Conservation (phyloP, 2,329 filamentous ascomycete genomes). For the Epichloe hybrida region DNA sequence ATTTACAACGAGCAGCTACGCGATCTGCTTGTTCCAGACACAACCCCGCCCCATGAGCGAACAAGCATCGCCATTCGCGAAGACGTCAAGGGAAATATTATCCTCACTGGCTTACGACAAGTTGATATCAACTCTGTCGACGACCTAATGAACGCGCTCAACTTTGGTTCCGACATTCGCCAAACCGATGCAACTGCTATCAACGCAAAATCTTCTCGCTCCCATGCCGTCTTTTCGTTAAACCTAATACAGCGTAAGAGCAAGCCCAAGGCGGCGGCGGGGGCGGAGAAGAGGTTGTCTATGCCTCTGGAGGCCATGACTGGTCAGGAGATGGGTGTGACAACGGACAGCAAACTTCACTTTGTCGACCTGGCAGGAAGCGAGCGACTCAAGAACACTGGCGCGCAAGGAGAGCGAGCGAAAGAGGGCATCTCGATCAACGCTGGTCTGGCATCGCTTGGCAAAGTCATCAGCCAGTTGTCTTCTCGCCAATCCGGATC, state of each 20-base stretch:
- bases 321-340: slow-evolving; percentile 52
- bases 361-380: slow-evolving; percentile 97
- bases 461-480: slow-evolving; percentile 96
- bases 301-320: slow-evolving; percentile 72
- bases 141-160: slow-evolving; percentile 76
- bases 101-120: slow-evolving; percentile 80
- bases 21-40: slow-evolving; percentile 73
- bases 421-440: slow-evolving; percentile 98
- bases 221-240: slow-evolving; percentile 91
- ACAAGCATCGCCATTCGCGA: slow-evolving; percentile 80
- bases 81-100: slow-evolving; percentile 85
- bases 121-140: slow-evolving; percentile 83
- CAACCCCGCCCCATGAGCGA: slow-evolving; percentile 55
- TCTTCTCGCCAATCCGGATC: slow-evolving; percentile 78
- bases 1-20: slow-evolving; percentile 97
- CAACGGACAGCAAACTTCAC: slow-evolving; percentile 94
- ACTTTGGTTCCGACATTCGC: slow-evolving; percentile 84
- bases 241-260: slow-evolving; percentile 80
- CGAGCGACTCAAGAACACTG: slow-evolving; percentile 92
- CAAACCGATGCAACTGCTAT: slow-evolving; percentile 96
- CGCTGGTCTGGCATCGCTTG: slow-evolving; percentile 81
- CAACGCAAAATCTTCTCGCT: slow-evolving; percentile 94
- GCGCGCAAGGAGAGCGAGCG: slow-evolving; percentile 84
- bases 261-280: slow-evolving; percentile 36
- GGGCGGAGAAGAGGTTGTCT: slow-evolving; percentile 72